A percentile compares a stretch with the other conserved stretches of the same genome.
Evolutionary conservation across 2,329 filamentous ascomycete genomes (phyloP).

Genomic region (Exophiala bonariae): DNA sequence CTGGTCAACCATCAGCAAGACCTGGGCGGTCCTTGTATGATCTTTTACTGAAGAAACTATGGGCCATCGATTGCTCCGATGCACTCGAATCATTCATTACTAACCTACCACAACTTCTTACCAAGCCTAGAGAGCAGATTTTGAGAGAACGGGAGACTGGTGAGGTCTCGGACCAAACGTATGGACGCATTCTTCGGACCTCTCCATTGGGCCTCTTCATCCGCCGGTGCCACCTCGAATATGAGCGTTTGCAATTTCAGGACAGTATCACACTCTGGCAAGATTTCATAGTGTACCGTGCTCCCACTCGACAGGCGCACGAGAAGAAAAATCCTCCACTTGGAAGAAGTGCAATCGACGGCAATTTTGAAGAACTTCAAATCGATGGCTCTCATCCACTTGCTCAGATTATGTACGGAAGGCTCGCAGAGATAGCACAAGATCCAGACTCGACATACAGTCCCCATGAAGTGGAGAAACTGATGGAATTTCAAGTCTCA

Average conservation of each 20-base stretch:
- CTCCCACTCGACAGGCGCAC: conserved; percentile 68
- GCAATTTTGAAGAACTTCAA: conserved; percentile 61
- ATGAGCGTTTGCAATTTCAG: conserved; percentile 75
- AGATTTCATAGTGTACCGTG: conserved; percentile 75
- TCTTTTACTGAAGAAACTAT: conserved; percentile 75
- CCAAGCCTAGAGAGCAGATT: conserved; percentile 63
- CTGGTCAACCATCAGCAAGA: conserved; percentile 50
- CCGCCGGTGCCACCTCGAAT: conserved; percentile 75
- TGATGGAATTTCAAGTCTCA: conserved; percentile 85
- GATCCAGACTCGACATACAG: conserved; percentile 48
- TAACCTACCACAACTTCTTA: conserved; percentile 57
- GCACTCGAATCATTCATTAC: conserved; percentile 76
- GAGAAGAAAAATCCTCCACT: conserved; percentile 52
- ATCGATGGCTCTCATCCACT: conserved; percentile 53
- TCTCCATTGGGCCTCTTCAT: conserved; percentile 83
- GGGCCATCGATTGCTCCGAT: conserved; percentile 80
- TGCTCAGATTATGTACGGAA: conserved; percentile 52
- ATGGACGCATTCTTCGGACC: conserved; percentile 62
- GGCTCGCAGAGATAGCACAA: conserved; percentile 37
- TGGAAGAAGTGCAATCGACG: conserved; percentile 56
- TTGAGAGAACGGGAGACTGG: conserved; percentile 57
- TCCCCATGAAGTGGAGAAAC: conserved; percentile 74
- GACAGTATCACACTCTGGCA: conserved; percentile 79
- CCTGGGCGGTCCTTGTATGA: conserved; percentile 87
- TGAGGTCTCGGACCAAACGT: conserved; percentile 42